Evolutionary conservation across 2,329 filamentous ascomycete genomes (phyloP).

Genomic region (Pezicula rhizophila): DNA sequence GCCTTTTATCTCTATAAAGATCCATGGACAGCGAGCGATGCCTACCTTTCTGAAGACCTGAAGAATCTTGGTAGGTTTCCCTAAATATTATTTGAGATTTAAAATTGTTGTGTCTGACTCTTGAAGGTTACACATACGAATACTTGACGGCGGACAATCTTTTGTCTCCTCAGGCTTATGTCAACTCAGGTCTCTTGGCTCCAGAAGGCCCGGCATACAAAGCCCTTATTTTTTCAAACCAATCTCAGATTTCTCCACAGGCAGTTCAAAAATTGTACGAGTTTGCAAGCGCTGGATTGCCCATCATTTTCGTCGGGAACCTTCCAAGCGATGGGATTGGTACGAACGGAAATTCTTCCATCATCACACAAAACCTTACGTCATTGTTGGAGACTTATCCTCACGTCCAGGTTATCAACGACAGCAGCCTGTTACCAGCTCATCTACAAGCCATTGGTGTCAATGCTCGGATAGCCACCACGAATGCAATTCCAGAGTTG

Average conservation of each 20-base stretch:
- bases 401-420: neutral
- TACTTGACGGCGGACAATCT: conserved; percentile 40
- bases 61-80: neutral
- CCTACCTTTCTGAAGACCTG: conserved; percentile 1
- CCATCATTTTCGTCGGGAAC: conserved; percentile 30
- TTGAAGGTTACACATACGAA: conserved; percentile 16
- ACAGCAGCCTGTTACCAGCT: neutral
- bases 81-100: neutral
- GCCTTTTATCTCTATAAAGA: conserved; percentile 27
- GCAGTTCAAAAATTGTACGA: conserved; percentile 28
- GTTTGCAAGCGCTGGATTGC: conserved; percentile 32
- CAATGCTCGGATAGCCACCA: neutral
- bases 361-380: neutral
- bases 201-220: conserved; percentile 33
- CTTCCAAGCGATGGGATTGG: neutral
- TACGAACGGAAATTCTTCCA: neutral
- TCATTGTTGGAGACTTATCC: neutral
- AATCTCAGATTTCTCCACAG: conserved; percentile 27
- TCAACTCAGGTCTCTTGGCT: conserved; percentile 30
- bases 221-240: conserved; percentile 33
- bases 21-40: conserved; percentile 4
- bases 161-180: conserved; percentile 28
- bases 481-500: neutral
- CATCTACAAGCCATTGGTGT: neutral
- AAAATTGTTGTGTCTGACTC: neutral